Percentiles rank a stretch among this genome's conserved stretches.
Evolutionary conservation across 2,329 filamentous ascomycete genomes (phyloP).

Genomic region (Teratosphaeria gauchensis): DNA sequence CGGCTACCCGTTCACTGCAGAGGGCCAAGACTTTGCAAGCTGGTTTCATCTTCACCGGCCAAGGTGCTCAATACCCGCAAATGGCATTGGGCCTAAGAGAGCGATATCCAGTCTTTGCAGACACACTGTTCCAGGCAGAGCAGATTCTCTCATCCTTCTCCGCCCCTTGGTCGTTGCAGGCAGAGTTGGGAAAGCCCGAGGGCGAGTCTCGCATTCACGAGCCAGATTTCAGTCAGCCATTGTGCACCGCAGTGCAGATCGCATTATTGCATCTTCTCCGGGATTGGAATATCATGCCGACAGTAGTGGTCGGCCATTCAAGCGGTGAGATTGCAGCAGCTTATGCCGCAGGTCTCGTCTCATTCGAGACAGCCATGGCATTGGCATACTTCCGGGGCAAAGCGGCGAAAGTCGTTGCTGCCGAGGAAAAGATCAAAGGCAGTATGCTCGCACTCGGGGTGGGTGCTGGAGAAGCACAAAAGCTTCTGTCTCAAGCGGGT

Average conservation of each 20-base stretch:
- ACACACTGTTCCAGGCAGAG: background rate
- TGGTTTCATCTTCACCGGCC: constrained; percentile 1
- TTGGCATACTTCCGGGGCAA: constrained; percentile 18
- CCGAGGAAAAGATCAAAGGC: background rate
- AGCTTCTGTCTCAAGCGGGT: too few species aligned
- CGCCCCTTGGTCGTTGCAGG: background rate
- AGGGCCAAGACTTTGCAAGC: background rate
- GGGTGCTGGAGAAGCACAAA: background rate
- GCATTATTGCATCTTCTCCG: constrained; percentile 35
- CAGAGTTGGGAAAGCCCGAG: constrained; percentile 8
- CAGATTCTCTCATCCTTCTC: background rate
- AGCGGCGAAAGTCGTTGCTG: background rate
- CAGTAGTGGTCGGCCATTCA: constrained; percentile 21
- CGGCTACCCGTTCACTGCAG: background rate
- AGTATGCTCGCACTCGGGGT: background rate
- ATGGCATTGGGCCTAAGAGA: background rate
- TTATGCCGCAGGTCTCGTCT: constrained; percentile 18
- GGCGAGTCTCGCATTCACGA: constrained; percentile 7
- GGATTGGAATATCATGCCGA: constrained; percentile 12
- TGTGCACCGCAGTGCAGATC: constrained; percentile 48
- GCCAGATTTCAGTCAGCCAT: constrained; percentile 38
- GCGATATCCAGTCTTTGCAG: background rate
- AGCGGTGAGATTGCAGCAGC: constrained; percentile 28
- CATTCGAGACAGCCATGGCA: constrained; percentile 6
- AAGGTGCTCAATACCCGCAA: background rate